Evolutionary conservation across 345 rosid species (phyloP).

Genomic region (Euphorbia lathyris): DNA sequence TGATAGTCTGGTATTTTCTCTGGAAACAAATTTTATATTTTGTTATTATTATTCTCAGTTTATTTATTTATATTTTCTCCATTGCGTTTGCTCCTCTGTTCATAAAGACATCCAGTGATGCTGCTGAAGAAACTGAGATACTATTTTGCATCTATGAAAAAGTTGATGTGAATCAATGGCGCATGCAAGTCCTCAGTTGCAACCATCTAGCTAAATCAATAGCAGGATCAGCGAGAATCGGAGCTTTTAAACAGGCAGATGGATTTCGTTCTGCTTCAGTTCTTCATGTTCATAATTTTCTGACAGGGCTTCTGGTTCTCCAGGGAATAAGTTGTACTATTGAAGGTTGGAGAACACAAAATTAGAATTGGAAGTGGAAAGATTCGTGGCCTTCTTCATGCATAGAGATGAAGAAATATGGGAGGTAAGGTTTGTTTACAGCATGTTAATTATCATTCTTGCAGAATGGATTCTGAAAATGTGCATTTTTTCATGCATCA

Average conservation of each 20-base stretch:
- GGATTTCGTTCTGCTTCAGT: conserved; percentile 5
- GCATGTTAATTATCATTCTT: neutral
- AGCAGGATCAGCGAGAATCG: too few relatives aligned
- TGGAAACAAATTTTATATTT: too few relatives aligned
- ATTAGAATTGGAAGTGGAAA: conserved; percentile 22
- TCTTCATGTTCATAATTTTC: conserved; percentile 25
- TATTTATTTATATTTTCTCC: neutral
- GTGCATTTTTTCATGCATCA: neutral
- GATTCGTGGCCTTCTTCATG: conserved; percentile 23
- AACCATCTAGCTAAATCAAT: too few relatives aligned
- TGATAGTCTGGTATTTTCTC: too few relatives aligned
- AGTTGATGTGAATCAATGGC: conserved; percentile 34
- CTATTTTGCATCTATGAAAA: conserved; percentile 25
- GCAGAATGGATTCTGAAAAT: neutral
- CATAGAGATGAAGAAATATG: conserved; percentile 43
- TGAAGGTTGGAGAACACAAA: conserved; percentile 16
- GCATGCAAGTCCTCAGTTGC: conserved; percentile 20
- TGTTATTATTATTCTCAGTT: too few relatives aligned
- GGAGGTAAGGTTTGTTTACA: conserved; percentile 34
- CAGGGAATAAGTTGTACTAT: conserved; percentile 15
- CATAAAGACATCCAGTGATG: neutral
- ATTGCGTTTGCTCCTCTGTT: too few relatives aligned
- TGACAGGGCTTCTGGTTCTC: conserved; percentile 20
- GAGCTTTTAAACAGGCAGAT: too few relatives aligned
- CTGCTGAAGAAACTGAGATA: neutral